Evolutionary conservation across 148 eudicot genomes (phyloP).

Genomic region (Cornus controversa): DNA sequence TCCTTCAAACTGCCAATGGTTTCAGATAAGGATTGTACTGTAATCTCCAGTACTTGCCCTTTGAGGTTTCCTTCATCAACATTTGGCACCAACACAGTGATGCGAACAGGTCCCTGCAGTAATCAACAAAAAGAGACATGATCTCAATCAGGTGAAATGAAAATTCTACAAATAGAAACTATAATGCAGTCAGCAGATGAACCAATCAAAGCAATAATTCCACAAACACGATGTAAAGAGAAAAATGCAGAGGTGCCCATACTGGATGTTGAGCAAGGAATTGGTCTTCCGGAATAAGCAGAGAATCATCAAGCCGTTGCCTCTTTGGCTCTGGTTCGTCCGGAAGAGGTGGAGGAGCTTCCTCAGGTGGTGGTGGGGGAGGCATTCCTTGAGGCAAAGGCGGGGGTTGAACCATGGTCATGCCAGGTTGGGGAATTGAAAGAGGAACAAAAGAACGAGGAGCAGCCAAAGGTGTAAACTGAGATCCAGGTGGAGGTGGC

Average conservation of each 20-base stretch:
- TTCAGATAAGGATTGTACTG: constrained; percentile 64
- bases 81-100: constrained; percentile 67
- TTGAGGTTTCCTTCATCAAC: constrained; percentile 79
- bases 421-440: constrained; percentile 52
- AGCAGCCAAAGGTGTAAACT: constrained; percentile 58
- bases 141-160: neutral
- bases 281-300: constrained; percentile 78
- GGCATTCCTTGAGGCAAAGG: constrained; percentile 77
- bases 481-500: constrained; percentile 69
- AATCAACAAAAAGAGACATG: neutral
- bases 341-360: constrained; percentile 85
- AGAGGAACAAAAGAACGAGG: constrained; percentile 49
- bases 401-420: constrained; percentile 57
- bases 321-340: constrained; percentile 87
- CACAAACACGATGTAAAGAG: neutral
- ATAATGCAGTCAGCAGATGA: neutral
- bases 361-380: constrained; percentile 77
- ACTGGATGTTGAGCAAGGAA: constrained; percentile 80
- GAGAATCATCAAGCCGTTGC: constrained; percentile 70
- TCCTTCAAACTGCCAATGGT: constrained; percentile 75
- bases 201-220: too few relatives aligned
- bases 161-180: neutral
- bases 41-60: constrained; percentile 68
- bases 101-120: constrained; percentile 65
- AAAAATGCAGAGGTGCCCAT: constrained; percentile 9